These are phyloP conservation scores for Ilex asprella DNA, from an alignment of 257 asterid species.

Conservation along the genomic window DNA sequence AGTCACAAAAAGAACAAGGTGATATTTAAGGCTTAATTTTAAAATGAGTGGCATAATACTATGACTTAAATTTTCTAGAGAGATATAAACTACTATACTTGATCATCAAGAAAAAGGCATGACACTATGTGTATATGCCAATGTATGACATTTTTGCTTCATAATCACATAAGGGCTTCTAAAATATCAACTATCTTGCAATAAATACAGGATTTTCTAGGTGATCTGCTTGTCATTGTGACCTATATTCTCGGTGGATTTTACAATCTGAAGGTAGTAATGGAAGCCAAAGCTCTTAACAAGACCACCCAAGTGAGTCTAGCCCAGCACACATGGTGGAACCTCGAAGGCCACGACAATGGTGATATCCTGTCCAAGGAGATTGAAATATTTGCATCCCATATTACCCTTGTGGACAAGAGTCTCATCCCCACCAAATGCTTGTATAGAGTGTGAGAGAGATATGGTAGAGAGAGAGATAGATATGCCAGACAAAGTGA, in stretches of 20 bases:
- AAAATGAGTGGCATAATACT: too few relatives aligned
- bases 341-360: constrained; percentile 66
- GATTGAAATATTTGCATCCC: constrained; percentile 56
- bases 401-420: constrained; percentile 43
- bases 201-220: constrained; percentile 60
- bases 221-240: constrained; percentile 37
- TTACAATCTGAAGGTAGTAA: constrained; percentile 36
- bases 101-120: too few relatives aligned
- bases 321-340: constrained; percentile 78
- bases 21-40: too few relatives aligned
- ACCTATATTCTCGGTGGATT: constrained; percentile 40
- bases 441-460: too few relatives aligned
- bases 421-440: constrained; percentile 40
- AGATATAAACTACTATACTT: too few relatives aligned
- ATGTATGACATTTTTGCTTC: too few relatives aligned
- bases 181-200: background rate
- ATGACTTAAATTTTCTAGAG: too few relatives aligned
- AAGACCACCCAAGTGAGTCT: constrained; percentile 78
- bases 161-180: background rate
- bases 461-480: too few relatives aligned
- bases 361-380: constrained; percentile 56
- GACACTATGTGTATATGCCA: too few relatives aligned
- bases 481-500: too few relatives aligned
- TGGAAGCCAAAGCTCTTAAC: constrained; percentile 57
- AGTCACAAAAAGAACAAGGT: too few relatives aligned